Conservation (phyloP, 2,329 filamentous ascomycete species). For the Fusarium brachygibbosum region DNA sequence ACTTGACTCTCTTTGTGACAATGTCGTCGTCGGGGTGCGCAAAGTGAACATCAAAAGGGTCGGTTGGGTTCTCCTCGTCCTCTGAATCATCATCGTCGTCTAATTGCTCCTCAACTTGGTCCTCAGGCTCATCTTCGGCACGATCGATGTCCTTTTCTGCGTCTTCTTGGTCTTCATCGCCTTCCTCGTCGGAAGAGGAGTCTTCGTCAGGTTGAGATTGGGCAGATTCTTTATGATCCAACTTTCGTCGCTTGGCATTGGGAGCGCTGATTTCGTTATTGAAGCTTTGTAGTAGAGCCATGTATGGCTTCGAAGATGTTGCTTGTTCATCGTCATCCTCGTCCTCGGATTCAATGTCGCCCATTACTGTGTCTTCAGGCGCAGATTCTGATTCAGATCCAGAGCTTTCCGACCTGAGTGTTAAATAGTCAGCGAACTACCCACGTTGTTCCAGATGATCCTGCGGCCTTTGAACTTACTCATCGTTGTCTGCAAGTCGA, state of each 20-base stretch:
- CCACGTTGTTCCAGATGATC: not conserved
- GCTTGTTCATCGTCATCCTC: slow-evolving; percentile 63
- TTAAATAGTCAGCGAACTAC: slow-evolving; percentile 3
- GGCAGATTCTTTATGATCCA: slow-evolving; percentile 57
- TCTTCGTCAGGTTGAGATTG: slow-evolving; percentile 42
- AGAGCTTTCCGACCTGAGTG: slow-evolving; percentile 39
- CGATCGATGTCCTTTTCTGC: slow-evolving; percentile 61
- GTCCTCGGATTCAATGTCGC: slow-evolving; percentile 59
- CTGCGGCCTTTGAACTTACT: slow-evolving; percentile 51
- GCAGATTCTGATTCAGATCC: slow-evolving; percentile 49
- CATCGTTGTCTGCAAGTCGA: slow-evolving; percentile 54
- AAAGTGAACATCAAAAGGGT: slow-evolving; percentile 89
- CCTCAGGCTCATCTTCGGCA: slow-evolving; percentile 48
- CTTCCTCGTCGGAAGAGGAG: slow-evolving; percentile 50
- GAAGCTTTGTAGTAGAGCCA: slow-evolving; percentile 70
- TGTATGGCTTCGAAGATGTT: slow-evolving; percentile 64
- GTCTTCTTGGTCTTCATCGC: slow-evolving; percentile 57
- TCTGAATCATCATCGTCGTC: slow-evolving; percentile 57
- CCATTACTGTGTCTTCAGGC: slow-evolving; percentile 55
- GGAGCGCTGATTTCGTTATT: slow-evolving; percentile 60
- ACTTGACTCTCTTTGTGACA: slow-evolving; percentile 67
- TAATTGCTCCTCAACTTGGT: slow-evolving; percentile 49
- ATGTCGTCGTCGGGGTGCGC: slow-evolving; percentile 73
- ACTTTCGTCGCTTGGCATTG: slow-evolving; percentile 69
- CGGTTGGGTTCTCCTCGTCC: slow-evolving; percentile 67